phyloP scores from a whole-genome alignment of 192 early-diverging fungal genomes.

The Backusella psychrophila region DNA sequence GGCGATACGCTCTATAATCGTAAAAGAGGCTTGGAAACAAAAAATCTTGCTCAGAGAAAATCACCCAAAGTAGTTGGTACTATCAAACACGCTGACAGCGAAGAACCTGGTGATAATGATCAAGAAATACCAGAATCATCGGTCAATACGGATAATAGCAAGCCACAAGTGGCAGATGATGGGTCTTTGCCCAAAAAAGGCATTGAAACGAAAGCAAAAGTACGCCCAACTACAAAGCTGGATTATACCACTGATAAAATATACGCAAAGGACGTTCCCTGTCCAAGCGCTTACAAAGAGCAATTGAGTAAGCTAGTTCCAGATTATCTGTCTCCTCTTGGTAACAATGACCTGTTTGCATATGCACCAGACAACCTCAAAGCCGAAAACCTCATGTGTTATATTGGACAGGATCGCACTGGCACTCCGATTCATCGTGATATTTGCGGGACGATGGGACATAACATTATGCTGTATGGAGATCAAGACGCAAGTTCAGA shows the following conservation, averaged over 20 bases:
- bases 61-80: background rate
- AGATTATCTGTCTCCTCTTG: constrained; percentile 19
- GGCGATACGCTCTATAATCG: background rate
- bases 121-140: background rate
- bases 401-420: constrained; percentile 25
- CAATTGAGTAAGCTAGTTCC: constrained; percentile 13
- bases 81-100: background rate
- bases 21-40: background rate
- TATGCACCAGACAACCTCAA: constrained; percentile 14
- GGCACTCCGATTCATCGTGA: constrained; percentile 25
- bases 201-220: background rate
- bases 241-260: background rate
- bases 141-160: background rate
- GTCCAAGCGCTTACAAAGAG: constrained; percentile 13
- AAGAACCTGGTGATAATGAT: background rate
- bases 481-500: constrained; percentile 15
- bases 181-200: background rate
- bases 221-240: background rate
- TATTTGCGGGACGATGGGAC: constrained; percentile 35
- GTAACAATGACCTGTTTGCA: constrained; percentile 18
- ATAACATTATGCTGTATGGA: constrained; percentile 32
- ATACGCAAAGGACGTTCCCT: constrained; percentile 30
- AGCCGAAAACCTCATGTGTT: constrained; percentile 36
- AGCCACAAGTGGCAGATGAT: background rate
- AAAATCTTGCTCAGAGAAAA: background rate